Base-by-base conservation (phyloP, 192 early-diverging fungal genomes). In the Podila horticola region DNA sequence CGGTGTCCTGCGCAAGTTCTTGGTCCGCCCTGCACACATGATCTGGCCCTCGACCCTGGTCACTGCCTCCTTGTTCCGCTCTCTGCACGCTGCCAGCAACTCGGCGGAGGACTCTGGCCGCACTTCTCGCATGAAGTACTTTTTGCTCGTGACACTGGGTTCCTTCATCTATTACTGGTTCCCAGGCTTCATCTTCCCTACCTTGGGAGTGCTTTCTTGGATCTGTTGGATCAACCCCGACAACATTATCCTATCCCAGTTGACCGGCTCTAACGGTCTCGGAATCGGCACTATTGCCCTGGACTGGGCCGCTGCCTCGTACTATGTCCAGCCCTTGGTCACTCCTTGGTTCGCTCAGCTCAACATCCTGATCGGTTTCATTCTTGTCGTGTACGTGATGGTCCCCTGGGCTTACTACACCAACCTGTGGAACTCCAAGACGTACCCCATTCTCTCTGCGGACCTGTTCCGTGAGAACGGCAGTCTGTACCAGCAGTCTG, bases 21-120 rank as follows among this genome's bases (percentile, higher is more conserved):
- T 97, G 13, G 94, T 97, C 13, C 87, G 91, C 62, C 95, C 95
- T 20, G 81, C 92, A 3, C 85, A 89, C 13, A 95, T 96, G 94
- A 82, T 94, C 41, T 97, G 94, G 94, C 96, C 96, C 7, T 66
- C 85, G 0, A 90, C 82, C 24, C 85, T 96, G 33, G 84, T 92
- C 19, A 89, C 86, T 51, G 89, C 94, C 41, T 90, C 93, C 8
- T 79, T 95, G 38, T 93, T 94, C 79, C 87, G 88, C 15, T 89
- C 92, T 4, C 89, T 95, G 50, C 93, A 96, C 74, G 45, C 70
- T 26, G 30, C 28, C 24, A 71, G 74, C 13, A 51, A 24, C 24
- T 67, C 65, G 61, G 55, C 28, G 55, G 62, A 63, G 11, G 62
- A 63, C 24, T 10, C 12, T 22, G 62, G 62, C 10, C 62, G 62